phyloP scores from a whole-genome alignment of 257 asterid species.

The Penstemon eatonii region DNA sequence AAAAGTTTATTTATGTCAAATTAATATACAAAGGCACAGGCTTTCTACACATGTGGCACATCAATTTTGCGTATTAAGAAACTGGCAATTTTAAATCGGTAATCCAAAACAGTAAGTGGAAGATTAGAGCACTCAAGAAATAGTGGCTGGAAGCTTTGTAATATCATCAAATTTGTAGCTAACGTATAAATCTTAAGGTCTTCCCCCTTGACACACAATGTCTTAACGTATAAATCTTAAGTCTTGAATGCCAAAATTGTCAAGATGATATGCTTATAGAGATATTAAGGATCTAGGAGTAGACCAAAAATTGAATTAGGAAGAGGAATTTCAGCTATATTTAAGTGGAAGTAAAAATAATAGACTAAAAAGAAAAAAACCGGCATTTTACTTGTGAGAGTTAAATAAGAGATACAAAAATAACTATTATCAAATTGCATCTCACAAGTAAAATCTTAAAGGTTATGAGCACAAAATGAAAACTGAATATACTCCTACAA shows the following conservation, averaged over 20 bases:
- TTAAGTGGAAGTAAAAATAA: constrained; percentile 5
- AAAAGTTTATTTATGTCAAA: constrained; percentile 9
- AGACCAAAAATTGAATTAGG: not conserved
- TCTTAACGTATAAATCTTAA: not conserved
- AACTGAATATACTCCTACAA: constrained; percentile 2
- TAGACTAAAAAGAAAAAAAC: not conserved
- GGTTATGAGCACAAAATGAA: not conserved
- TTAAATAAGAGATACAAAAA: not conserved
- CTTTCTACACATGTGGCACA: not conserved
- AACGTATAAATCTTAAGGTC: too few relatives aligned
- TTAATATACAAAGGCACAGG: not conserved
- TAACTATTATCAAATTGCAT: not conserved
- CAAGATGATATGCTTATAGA: not conserved
- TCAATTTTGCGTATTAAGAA: constrained; percentile 2
- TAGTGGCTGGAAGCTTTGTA: not conserved
- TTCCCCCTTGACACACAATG: too few relatives aligned
- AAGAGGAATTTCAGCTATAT: not conserved
- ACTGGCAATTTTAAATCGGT: not conserved
- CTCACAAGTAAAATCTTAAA: not conserved
- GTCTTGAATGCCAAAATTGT: not conserved
- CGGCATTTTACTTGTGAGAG: not conserved
- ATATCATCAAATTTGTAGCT: not conserved
- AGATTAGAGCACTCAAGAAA: not conserved
- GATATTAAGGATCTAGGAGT: not conserved
- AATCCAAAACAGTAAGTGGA: not conserved